Percentiles rank a stretch among this genome's conserved stretches.
phyloP scores from a whole-genome alignment of 1,139 yeast species.

The Kluyveromyces marxianus region DNA sequence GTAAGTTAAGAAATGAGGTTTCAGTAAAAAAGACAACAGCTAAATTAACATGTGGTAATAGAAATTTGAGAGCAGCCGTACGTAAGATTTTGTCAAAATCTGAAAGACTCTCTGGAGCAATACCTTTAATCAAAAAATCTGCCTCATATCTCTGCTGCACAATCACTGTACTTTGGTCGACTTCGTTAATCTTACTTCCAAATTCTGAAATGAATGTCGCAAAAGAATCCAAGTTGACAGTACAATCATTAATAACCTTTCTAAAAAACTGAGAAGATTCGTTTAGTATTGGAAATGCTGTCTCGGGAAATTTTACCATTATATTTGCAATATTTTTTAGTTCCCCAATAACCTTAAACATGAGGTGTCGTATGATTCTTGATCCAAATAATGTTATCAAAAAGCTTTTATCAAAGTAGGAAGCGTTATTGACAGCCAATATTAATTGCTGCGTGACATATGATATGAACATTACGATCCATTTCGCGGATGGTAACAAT shows the following conservation, averaged over 20 bases:
- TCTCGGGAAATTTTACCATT: constrained; percentile 29
- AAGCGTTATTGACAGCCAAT: constrained; percentile 22
- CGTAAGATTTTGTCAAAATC: constrained; percentile 24
- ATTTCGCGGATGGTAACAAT: constrained; percentile 29
- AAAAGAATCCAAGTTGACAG: constrained; percentile 29
- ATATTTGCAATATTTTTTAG: constrained; percentile 27
- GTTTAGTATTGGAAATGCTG: constrained; percentile 27
- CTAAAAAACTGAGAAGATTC: constrained; percentile 29
- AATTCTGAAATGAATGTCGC: constrained; percentile 28
- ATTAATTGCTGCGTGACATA: constrained; percentile 28
- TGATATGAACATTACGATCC: constrained; percentile 30
- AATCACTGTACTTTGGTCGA: constrained; percentile 23
- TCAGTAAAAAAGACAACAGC: constrained; percentile 27
- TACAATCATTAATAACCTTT: constrained; percentile 27
- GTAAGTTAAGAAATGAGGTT: constrained; percentile 26
- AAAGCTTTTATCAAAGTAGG: constrained; percentile 18
- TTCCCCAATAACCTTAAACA: constrained; percentile 27
- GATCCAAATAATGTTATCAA: constrained; percentile 29
- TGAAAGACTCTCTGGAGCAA: constrained; percentile 20
- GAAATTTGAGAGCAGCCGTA: constrained; percentile 22
- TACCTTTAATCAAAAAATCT: constrained; percentile 27
- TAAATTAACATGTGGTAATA: constrained; percentile 26
- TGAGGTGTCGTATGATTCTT: constrained; percentile 27
- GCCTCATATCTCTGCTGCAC: constrained; percentile 19
- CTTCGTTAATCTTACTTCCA: constrained; percentile 24